Conservation (phyloP, 2,329 filamentous ascomycete genomes). For the Ophiostoma sp. region DNA sequence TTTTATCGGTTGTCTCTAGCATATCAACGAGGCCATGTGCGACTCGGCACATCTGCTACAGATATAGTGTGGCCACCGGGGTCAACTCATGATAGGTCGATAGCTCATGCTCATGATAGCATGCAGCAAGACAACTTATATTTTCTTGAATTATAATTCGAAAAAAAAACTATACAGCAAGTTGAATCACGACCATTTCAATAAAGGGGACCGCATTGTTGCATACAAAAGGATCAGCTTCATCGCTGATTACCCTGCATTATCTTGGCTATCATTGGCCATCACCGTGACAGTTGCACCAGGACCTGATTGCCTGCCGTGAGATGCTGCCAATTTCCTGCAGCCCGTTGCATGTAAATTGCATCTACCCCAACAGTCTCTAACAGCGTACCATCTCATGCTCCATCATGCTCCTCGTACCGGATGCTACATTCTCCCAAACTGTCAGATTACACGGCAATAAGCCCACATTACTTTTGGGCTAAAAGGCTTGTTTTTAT, state of each 20-base stretch:
- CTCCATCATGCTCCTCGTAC: not conserved
- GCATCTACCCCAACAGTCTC: not conserved
- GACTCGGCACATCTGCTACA: not conserved
- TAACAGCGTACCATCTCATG: no score
- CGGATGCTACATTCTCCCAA: not conserved
- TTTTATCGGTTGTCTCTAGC: no score
- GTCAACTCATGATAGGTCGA: not conserved
- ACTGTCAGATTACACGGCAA: not conserved
- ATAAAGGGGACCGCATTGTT: not conserved
- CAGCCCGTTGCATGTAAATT: not conserved
- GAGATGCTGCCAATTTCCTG: not conserved
- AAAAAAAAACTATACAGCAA: not conserved
- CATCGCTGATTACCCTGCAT: not conserved
- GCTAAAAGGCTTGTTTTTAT: not conserved
- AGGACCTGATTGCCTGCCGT: not conserved
- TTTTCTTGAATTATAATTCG: no score
- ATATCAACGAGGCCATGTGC: not conserved
- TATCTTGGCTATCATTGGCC: not conserved
- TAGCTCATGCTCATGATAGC: not conserved
- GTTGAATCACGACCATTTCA: not conserved
- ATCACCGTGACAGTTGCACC: not conserved
- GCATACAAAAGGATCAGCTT: not conserved
- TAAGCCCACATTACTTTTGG: not conserved
- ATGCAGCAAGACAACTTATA: not conserved
- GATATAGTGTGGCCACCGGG: not conserved